Evolutionary conservation across 2,329 filamentous ascomycete species (phyloP).

Genomic region (Diaporthe longicolla): DNA sequence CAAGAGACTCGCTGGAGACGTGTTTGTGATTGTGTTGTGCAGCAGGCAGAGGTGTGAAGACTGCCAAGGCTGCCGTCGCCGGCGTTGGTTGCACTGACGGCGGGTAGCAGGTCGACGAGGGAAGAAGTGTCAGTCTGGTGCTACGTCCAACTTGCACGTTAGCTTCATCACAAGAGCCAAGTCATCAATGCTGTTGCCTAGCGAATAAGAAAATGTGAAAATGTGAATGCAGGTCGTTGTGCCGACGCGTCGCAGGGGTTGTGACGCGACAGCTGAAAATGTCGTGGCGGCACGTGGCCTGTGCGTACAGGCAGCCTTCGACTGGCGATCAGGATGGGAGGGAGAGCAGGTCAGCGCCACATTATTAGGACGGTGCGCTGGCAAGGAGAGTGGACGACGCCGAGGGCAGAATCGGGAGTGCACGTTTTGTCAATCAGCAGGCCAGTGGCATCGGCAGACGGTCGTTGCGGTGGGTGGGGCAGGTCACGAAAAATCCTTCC

Average conservation of each 20-base stretch:
- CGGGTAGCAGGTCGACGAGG: no score
- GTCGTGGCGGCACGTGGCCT: not conserved
- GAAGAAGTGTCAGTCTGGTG: no score
- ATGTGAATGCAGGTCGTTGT: no score
- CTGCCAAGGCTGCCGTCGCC: no score
- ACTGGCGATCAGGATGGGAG: not conserved
- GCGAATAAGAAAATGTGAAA: not conserved
- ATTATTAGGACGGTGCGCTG: not conserved
- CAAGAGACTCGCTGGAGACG: not conserved
- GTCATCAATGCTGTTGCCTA: not conserved
- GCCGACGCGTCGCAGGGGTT: no score
- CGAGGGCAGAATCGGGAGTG: not conserved
- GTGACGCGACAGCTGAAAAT: not conserved
- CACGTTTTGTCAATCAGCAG: no score
- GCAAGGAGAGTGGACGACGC: not conserved
- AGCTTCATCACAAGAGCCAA: no score
- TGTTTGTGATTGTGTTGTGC: not conserved
- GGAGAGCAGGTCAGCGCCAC: not conserved
- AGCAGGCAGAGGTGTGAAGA: not conserved
- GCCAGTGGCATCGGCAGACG: no score
- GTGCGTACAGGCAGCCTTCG: not conserved
- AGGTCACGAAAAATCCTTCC: slow-evolving; percentile 57
- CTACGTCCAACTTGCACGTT: no score
- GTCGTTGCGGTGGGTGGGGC: no score
- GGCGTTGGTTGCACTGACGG: no score